Evolutionary conservation across 2,329 filamentous ascomycete genomes (phyloP), one percentile per base, ranked within the genome.

Genomic region (Verticillium isaacii): DNA sequence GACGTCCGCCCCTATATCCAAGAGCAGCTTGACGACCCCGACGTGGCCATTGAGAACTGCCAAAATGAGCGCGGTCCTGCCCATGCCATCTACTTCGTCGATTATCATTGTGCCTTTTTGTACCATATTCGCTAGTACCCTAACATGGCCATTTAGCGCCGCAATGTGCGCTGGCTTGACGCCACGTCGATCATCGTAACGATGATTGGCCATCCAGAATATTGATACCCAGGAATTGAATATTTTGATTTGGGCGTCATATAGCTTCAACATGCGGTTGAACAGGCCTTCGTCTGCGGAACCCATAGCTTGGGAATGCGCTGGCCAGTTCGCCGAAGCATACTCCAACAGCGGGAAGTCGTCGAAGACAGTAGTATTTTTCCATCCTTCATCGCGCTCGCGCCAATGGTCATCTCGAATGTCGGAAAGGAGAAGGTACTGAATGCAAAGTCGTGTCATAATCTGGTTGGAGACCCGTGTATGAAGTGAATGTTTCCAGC

Each of bases 301-400:
- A 23, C 36, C 25, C 32, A 39, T 41, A 56, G 14, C 11, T 32
- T n/a, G 32, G 36, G n/a, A 60, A 41, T 60, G 58, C n/a, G 50
- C 45, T 39, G 58, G 58, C 58, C 58, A 60, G 19, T 60, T 19
- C 34, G 5, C 36, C 19, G 58, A 25, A 19, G 58, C 56, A 29
- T 60, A 60, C 50, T 54, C 34, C 50, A 60, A 39, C 32, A 60
- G 32, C 7, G 58, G 58, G 11, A 56, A 56, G 14, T 56, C 50
- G 11, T 17, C 37, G 17, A 37, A 23, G 25, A 2, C 2, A 3
- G 25, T 25, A 25, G 25, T 25, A 50, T 41, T 11, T 32, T 11
- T 2, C 36, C 6, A 5, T 17, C 25, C 8, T 54, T 60, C 41
- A n/a, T 36, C 19, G 17, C n/a, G 25, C 29, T 56, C 32, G 50